Conservation (phyloP, 1,139 yeast species). For the Nadsonia starkeyi-henricii region DNA sequence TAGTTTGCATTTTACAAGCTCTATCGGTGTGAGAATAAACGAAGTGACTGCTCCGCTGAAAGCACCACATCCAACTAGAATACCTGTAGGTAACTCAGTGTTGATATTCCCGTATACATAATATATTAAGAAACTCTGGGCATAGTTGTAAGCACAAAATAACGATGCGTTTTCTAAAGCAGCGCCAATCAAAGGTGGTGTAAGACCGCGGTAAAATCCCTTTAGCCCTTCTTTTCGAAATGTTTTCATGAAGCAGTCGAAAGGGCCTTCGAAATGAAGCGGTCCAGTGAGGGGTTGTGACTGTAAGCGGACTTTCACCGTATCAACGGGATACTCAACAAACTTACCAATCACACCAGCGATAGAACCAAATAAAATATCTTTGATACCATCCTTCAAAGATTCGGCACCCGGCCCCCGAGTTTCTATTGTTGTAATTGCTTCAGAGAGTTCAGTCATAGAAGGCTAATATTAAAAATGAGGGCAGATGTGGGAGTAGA, state of each 20-base stretch:
- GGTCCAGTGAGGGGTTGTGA: slow-evolving; percentile 33
- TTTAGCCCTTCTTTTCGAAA: slow-evolving; percentile 50
- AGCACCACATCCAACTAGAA: slow-evolving; percentile 49
- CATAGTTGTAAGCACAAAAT: slow-evolving; percentile 45
- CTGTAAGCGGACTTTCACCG: slow-evolving; percentile 80
- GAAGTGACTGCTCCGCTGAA: slow-evolving; percentile 75
- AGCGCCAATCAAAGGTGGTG: slow-evolving; percentile 78
- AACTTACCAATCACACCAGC: slow-evolving; percentile 79
- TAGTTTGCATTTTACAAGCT: slow-evolving; percentile 71
- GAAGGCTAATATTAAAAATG: no score
- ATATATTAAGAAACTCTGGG: slow-evolving; percentile 22
- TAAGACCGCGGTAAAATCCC: slow-evolving; percentile 50
- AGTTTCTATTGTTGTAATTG: no score
- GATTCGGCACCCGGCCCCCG: not conserved
- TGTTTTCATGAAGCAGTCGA: slow-evolving; percentile 48
- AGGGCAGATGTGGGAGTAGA: no score
- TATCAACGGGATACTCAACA: slow-evolving; percentile 85
- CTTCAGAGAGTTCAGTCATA: no score
- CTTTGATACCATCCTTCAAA: slow-evolving; percentile 9
- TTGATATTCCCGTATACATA: slow-evolving; percentile 2
- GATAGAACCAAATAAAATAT: slow-evolving; percentile 25
- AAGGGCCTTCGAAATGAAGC: slow-evolving; percentile 34
- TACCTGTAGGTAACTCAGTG: slow-evolving; percentile 7
- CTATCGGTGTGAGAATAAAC: slow-evolving; percentile 78
- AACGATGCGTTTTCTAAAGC: slow-evolving; percentile 71